Base-by-base conservation (phyloP, 768 basidiomycete genomes). In the Panaeolus papilionaceus region DNA sequence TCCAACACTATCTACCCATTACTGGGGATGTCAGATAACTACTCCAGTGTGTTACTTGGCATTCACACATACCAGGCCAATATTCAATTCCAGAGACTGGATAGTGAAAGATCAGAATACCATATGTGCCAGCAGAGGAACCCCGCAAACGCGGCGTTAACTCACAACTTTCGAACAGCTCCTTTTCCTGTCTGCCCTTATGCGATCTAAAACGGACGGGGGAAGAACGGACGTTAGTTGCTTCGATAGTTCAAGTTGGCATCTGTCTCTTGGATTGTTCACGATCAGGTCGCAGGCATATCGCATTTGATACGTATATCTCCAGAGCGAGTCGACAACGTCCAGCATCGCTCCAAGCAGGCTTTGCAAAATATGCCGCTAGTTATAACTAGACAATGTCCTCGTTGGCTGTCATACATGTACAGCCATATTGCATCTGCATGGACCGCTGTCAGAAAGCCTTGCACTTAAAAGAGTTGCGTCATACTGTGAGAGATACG, bases 301-400 rank as follows among this genome's bases (percentile, higher is more conserved):
- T 85, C 1, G 96, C 93, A 20, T 82, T 83, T 68, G 89, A 90
- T 40, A 93, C 74, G 84, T 82, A 93, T 93, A 96, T 75, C 91
- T 94, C 14, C 39, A 40, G 39, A 40, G 39, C 39, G 9, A 40
- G 14, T 40, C 9, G 39, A 40, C 38, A 39, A 2, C 12, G 38
- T 39, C 39, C 39, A 40, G 39, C 14, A 40, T 61, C 90, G 89
- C 62, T 81, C 80, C 33, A 96, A 75, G 73, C 95, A 96, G 8
- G 83, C 74, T 26, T 86, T 85, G 75, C 95, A 96, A 75, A 94
- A 95, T 12, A 44, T 18, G 42, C 42, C 8, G 42, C 42, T 42
- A 14, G 94, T 83, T 75, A 95, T 1, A 78, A 78, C 73, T 94
- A 96, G 2, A 80, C 75, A 61, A 95, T 14, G 81, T 68, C 85